Evolutionary conservation across 768 basidiomycete genomes (phyloP), one percentile per base, ranked within the genome.

Genomic region (Tulasnella calospora): DNA sequence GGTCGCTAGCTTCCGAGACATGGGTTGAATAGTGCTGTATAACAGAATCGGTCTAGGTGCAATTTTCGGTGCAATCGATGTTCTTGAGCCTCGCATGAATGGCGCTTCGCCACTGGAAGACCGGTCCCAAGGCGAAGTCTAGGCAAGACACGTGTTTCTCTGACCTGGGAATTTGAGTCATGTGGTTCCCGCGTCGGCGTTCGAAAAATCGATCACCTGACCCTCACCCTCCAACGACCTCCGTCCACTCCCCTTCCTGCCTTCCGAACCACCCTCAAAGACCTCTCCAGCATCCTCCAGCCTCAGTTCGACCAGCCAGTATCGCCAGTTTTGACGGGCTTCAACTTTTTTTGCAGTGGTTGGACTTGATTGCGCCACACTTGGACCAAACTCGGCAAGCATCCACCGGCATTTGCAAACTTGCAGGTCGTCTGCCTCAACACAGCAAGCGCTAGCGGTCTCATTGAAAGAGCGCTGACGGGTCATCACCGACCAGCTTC

Each of bases 171-270:
- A 67, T 67, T 67, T 67, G 61, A 67, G 61, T 67, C 61, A 67
- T 67, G 61, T 67, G 61, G 61, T 67, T 67, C 61, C 61, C 61
- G 61, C 61, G 61, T 67, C 61, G 61, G 61, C 61, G 61, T 67
- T 67, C 61, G 61, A 67, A 67, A 67, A 67, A 67, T 67, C 61
- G 61, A 67, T 67, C 61, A 67, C 61, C 61, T 67, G 61, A 67
- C 61, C 61, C 61, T 35, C 61, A 30, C 27, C 15, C 23, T 67
- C 61, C 61, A 67, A 67, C 61, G 61, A 67, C 61, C 61, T 67
- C 61, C 61, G 61, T 67, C 61, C 61, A 67, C 33, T 35, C 61
- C 61, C 61, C 61, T 67, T 67, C 61, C 61, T 67, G 61, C 61
- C 27, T 17, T 67, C 61, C 33, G 27, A 67, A 67, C 61, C 61